These are phyloP conservation scores for Hortiboletus campestris DNA, from an alignment of 768 basidiomycete species.

Conservation along the genomic window DNA sequence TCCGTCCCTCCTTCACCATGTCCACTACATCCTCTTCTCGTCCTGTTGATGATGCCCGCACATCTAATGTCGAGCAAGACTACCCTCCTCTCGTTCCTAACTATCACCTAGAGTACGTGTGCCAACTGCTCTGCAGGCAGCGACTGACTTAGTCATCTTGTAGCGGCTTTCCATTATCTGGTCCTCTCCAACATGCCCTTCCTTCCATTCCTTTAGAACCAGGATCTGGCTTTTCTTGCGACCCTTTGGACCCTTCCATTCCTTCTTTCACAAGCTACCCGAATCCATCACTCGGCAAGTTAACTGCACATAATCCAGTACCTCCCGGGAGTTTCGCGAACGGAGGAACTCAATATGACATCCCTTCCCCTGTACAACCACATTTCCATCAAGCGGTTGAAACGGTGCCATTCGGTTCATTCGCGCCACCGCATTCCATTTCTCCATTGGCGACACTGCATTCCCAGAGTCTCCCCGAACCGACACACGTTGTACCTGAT, in stretches of 20 bases:
- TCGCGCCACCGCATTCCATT: background rate
- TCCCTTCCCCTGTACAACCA: background rate
- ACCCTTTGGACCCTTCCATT: background rate
- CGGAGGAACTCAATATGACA: background rate
- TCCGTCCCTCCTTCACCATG: background rate
- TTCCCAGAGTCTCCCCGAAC: background rate
- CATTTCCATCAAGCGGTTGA: background rate
- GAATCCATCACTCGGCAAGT: background rate
- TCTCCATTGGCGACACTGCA: too few species aligned
- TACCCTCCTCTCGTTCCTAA: background rate
- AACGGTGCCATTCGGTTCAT: too few species aligned
- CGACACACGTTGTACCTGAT: background rate
- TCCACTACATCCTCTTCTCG: background rate
- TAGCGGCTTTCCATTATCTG: background rate
- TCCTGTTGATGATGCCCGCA: too few species aligned
- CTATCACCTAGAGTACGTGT: constrained; percentile 1
- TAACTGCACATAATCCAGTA: background rate
- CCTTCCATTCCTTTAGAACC: background rate
- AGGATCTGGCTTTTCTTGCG: background rate
- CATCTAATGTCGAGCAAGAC: background rate
- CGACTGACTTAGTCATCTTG: background rate
- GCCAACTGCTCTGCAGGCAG: background rate
- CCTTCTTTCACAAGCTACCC: background rate
- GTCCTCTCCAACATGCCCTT: background rate
- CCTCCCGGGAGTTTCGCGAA: background rate